Evolutionary conservation across 2,329 filamentous ascomycete species (phyloP).

Genomic region (Dactylellina cionopaga): DNA sequence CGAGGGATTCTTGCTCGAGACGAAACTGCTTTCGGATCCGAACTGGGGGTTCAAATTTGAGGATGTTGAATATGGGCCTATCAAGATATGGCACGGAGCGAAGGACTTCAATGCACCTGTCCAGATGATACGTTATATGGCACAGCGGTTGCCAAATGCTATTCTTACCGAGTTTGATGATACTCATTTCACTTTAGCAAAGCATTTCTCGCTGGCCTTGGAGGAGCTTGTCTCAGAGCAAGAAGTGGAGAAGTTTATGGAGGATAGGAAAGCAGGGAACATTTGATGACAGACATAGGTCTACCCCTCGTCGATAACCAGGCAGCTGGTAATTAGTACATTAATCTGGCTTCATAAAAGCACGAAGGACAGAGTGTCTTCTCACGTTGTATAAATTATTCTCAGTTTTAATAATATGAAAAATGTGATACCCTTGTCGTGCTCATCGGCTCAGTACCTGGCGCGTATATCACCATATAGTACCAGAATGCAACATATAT

Average conservation of each 20-base stretch:
- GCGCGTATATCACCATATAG: too few species aligned
- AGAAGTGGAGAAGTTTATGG: conserved; percentile 1
- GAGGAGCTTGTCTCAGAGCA: conserved; percentile 14
- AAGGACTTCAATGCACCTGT: conserved; percentile 58
- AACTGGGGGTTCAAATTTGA: conserved; percentile 58
- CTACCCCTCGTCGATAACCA: too few species aligned
- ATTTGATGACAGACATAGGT: too few species aligned
- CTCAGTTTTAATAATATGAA: too few species aligned
- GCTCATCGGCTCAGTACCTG: too few species aligned
- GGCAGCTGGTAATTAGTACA: too few species aligned
- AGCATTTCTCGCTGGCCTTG: neutral
- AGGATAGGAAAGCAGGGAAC: neutral
- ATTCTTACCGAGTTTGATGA: conserved; percentile 59
- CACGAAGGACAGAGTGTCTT: too few species aligned
- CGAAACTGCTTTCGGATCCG: conserved; percentile 55
- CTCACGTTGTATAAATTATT: too few species aligned
- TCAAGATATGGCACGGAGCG: conserved; percentile 58
- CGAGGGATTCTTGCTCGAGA: conserved; percentile 56
- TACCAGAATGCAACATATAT: too few species aligned
- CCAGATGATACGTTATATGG: conserved; percentile 60
- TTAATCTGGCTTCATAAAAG: too few species aligned
- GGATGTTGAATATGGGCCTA: conserved; percentile 55
- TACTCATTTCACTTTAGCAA: conserved; percentile 58
- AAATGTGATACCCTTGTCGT: too few species aligned
- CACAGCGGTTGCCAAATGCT: conserved; percentile 59